Evolutionary conservation across 2,329 filamentous ascomycete genomes (phyloP).

Genomic region (Talaromyces funiculosus): DNA sequence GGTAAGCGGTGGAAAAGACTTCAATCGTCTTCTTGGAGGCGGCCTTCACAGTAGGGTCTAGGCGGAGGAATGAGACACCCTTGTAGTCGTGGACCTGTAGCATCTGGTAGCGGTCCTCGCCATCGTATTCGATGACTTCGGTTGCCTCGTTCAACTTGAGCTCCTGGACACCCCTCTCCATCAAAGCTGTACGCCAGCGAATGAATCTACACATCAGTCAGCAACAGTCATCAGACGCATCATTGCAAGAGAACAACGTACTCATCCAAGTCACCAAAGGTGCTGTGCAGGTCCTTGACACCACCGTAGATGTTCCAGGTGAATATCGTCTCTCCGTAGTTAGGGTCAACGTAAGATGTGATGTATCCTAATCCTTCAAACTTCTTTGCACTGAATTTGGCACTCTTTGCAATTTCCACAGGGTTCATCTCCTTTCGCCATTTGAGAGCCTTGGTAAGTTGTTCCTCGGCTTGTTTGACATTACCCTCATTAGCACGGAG

Average conservation of each 20-base stretch:
- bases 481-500: conserved; percentile 82
- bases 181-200: conserved; percentile 80
- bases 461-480: conserved; percentile 65
- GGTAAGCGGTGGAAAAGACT: conserved; percentile 75
- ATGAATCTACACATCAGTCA: conserved; percentile 61
- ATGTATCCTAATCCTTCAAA: conserved; percentile 78
- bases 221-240: background rate
- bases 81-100: conserved; percentile 92
- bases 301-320: conserved; percentile 93
- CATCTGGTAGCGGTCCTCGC: conserved; percentile 78
- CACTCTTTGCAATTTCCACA: conserved; percentile 56
- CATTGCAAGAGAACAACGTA: conserved; percentile 45
- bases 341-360: conserved; percentile 58
- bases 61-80: conserved; percentile 76
- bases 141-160: conserved; percentile 66
- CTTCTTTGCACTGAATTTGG: conserved; percentile 60
- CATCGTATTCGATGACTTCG: conserved; percentile 57
- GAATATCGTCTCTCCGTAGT: conserved; percentile 55
- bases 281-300: conserved; percentile 72
- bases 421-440: conserved; percentile 79
- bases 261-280: conserved; percentile 77
- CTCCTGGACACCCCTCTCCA: conserved; percentile 76
- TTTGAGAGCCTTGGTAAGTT: conserved; percentile 70
- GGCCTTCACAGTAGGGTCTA: conserved; percentile 68
- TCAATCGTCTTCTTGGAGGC: conserved; percentile 76